Evolutionary conservation across 495 filamentous ascomycete genomes (phyloP).

Genomic region (Penicillium paradoxum): DNA sequence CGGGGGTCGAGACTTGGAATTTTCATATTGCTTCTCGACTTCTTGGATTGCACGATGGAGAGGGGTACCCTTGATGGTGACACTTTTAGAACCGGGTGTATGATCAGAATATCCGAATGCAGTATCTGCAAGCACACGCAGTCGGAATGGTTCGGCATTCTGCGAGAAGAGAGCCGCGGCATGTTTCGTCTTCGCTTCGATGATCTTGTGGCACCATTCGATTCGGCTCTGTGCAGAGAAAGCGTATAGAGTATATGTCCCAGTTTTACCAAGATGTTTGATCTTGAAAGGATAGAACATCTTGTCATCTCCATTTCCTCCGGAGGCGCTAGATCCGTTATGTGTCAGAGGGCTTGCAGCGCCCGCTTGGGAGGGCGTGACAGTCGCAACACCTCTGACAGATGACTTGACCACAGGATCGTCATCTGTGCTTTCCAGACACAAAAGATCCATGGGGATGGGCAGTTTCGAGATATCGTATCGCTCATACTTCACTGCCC

Average conservation of each 20-base stretch:
- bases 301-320: conserved; percentile 63
- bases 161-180: conserved; percentile 83
- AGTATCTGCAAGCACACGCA: conserved; percentile 86
- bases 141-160: conserved; percentile 92
- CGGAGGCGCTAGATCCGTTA: conserved; percentile 54
- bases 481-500: conserved; percentile 68
- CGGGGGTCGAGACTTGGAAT: conserved; percentile 56
- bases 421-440: conserved; percentile 85
- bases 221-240: conserved; percentile 63
- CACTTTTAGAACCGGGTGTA: conserved; percentile 45
- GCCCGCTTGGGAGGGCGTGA: conserved; percentile 46
- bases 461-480: conserved; percentile 96
- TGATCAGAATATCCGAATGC: conserved; percentile 82
- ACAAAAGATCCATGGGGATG: conserved; percentile 94
- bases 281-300: conserved; percentile 92
- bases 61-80: conserved; percentile 79
- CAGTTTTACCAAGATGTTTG: conserved; percentile 86
- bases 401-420: conserved; percentile 81
- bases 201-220: conserved; percentile 91
- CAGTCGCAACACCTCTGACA: conserved; percentile 65
- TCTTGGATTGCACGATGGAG: conserved; percentile 86
- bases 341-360: conserved; percentile 55
- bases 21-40: conserved; percentile 69
- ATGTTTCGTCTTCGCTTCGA: conserved; percentile 89
- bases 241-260: conserved; percentile 84